Evolutionary conservation across 441 rosid species (phyloP).

Genomic region (Capsella rubella): DNA sequence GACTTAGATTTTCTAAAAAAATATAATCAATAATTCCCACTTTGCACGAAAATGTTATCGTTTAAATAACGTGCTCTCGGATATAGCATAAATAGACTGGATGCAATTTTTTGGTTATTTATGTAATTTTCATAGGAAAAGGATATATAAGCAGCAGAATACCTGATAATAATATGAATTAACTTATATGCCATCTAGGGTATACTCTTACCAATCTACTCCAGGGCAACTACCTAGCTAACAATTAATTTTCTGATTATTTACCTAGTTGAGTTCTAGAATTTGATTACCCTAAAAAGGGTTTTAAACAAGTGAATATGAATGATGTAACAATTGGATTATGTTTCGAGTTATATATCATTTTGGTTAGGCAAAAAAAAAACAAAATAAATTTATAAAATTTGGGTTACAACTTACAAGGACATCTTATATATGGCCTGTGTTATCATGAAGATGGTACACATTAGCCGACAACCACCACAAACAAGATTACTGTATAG

Average conservation of each 20-base stretch:
- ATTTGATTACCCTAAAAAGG: not conserved
- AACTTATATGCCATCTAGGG: no score
- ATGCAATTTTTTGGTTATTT: no score
- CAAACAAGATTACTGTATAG: slow-evolving; percentile 32
- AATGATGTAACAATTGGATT: slow-evolving; percentile 10
- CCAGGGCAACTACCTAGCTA: no score
- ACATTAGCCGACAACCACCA: slow-evolving; percentile 28
- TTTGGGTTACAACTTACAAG: slow-evolving; percentile 21
- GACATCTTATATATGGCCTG: not conserved
- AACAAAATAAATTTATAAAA: not conserved
- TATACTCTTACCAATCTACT: no score
- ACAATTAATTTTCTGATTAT: no score
- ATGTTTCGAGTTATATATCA: slow-evolving; percentile 2
- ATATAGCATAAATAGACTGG: no score
- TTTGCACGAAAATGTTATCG: not conserved
- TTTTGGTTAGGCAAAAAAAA: not conserved
- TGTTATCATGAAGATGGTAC: slow-evolving; percentile 30
- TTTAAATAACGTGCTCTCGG: no score
- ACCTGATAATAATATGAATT: no score
- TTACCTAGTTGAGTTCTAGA: not conserved
- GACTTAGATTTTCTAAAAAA: not conserved
- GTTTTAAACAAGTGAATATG: not conserved
- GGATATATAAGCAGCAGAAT: no score
- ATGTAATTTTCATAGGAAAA: no score
- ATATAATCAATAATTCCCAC: not conserved